These are phyloP conservation scores for Albophoma yamanashiensis DNA, from an alignment of 2,329 filamentous ascomycete genomes.

Conservation along the genomic window DNA sequence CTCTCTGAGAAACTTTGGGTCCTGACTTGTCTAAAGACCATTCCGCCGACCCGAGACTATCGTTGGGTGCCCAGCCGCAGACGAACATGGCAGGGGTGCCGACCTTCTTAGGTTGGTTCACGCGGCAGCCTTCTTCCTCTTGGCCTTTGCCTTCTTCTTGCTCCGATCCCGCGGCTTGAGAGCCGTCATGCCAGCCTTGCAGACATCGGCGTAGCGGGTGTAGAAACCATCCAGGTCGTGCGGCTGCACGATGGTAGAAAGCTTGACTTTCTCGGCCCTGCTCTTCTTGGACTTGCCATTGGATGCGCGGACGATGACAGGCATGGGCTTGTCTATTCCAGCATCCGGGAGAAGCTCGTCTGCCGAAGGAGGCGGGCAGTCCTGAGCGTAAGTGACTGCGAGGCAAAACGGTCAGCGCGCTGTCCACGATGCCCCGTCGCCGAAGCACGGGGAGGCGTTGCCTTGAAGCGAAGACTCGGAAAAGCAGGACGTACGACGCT, in stretches of 20 bases:
- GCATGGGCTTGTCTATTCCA: conserved; percentile 45
- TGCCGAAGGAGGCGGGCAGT: conserved; percentile 29
- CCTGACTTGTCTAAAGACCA: not conserved
- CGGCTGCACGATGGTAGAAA: conserved; percentile 74
- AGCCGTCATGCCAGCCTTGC: conserved; percentile 77
- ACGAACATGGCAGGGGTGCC: not conserved
- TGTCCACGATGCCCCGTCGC: not conserved
- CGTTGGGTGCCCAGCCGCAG: not conserved
- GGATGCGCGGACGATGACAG: conserved; percentile 73
- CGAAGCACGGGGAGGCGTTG: not conserved
- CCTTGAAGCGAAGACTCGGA: not conserved
- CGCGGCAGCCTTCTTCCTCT: conserved; percentile 48
- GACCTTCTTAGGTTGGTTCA: not conserved
- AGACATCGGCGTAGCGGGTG: conserved; percentile 75
- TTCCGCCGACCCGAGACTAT: not conserved
- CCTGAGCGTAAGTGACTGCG: conserved; percentile 33
- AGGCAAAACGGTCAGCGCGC: not conserved
- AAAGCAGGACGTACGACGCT: conserved; percentile 47
- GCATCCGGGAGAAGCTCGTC: conserved; percentile 50
- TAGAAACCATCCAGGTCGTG: conserved; percentile 75
- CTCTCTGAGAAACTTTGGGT: not conserved
- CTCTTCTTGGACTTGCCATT: conserved; percentile 61
- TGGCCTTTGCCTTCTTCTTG: conserved; percentile 73
- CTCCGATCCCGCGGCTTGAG: conserved; percentile 91
- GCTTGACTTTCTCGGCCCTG: conserved; percentile 52